Percentiles rank a stretch among this genome's conserved stretches.
phyloP scores from a whole-genome alignment of 164 flowering plant genomes.

The Vitis labrusca region DNA sequence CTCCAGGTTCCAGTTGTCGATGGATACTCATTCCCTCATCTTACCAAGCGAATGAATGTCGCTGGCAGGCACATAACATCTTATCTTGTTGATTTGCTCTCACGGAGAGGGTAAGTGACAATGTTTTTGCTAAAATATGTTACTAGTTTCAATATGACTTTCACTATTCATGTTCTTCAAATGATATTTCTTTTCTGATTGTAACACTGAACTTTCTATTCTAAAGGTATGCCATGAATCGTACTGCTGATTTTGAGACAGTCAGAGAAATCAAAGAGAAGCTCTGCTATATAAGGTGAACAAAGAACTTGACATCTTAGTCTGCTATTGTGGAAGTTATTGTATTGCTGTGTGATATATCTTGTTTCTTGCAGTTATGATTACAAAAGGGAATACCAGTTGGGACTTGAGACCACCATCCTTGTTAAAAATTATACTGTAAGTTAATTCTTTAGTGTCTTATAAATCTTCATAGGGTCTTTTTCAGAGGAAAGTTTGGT shows the following conservation, averaged over 20 bases:
- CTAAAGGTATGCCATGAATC: slow-evolving; percentile 93
- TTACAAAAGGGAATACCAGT: slow-evolving; percentile 91
- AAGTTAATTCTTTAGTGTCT: slow-evolving; percentile 29
- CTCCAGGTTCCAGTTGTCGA: slow-evolving; percentile 97
- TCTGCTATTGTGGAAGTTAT: slow-evolving; percentile 4
- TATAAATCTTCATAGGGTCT: slow-evolving; percentile 1
- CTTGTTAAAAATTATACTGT: slow-evolving; percentile 98
- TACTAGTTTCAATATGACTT: background rate
- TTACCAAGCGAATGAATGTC: slow-evolving; percentile 97
- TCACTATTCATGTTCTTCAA: background rate
- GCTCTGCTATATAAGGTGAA: slow-evolving; percentile 92
- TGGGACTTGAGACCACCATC: slow-evolving; percentile 97
- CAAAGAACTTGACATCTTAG: slow-evolving; percentile 1
- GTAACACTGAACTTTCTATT: slow-evolving; percentile 13
- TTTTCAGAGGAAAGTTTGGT: background rate
- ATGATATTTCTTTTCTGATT: slow-evolving; percentile 11
- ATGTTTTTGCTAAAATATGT: slow-evolving; percentile 3
- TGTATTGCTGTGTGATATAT: background rate
- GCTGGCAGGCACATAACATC: slow-evolving; percentile 99
- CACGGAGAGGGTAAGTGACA: slow-evolving; percentile 83
- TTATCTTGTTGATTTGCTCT: slow-evolving; percentile 93
- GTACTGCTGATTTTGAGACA: slow-evolving; percentile 87
- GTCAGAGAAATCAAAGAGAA: slow-evolving; percentile 95
- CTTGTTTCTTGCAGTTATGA: slow-evolving; percentile 67
- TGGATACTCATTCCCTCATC: slow-evolving; percentile 99